Percentiles rank a stretch among this genome's conserved stretches.
Conservation (phyloP, 1,284 basidiomycete species). For the Cutaneotrichosporon curvatum region DNA sequence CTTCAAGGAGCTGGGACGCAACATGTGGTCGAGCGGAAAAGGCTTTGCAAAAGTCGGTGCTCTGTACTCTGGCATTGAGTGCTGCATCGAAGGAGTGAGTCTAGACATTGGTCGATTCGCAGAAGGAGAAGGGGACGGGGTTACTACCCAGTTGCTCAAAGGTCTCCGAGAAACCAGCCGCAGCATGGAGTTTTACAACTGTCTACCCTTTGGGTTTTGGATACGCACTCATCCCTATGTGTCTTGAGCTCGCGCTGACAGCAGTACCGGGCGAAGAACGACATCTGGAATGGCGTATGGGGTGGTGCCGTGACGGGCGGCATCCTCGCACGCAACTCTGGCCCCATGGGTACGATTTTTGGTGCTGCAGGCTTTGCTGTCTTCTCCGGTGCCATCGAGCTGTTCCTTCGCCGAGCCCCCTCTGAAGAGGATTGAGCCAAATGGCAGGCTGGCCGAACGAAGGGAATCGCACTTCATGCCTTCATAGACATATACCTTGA, state of each 20-base stretch:
- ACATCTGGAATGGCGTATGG: conserved; percentile 67
- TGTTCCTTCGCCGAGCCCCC: conserved; percentile 73
- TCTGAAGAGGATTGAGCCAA: conserved; percentile 59
- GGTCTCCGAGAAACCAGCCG: too few species aligned
- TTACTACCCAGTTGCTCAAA: too few species aligned
- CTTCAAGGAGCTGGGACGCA: conserved; percentile 89
- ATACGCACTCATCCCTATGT: too few species aligned
- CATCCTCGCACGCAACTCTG: conserved; percentile 73
- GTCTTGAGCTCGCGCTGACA: conserved; percentile 5
- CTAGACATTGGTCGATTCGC: neutral
- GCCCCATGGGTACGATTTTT: conserved; percentile 69
- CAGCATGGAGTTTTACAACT: too few species aligned
- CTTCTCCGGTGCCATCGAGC: conserved; percentile 81
- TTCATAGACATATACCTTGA: neutral
- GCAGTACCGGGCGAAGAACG: conserved; percentile 92
- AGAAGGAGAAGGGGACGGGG: too few species aligned
- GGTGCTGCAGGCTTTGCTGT: conserved; percentile 84
- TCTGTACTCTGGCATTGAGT: conserved; percentile 88
- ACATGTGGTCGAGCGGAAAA: conserved; percentile 84
- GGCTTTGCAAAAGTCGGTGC: conserved; percentile 94
- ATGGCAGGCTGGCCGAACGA: too few species aligned
- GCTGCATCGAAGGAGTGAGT: conserved; percentile 89
- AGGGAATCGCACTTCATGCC: neutral
- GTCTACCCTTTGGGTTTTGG: too few species aligned
- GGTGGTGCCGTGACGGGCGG: conserved; percentile 57